Base-by-base conservation (phyloP, 2,329 filamentous ascomycete genomes). In the Apiospora rasikravindrae region DNA sequence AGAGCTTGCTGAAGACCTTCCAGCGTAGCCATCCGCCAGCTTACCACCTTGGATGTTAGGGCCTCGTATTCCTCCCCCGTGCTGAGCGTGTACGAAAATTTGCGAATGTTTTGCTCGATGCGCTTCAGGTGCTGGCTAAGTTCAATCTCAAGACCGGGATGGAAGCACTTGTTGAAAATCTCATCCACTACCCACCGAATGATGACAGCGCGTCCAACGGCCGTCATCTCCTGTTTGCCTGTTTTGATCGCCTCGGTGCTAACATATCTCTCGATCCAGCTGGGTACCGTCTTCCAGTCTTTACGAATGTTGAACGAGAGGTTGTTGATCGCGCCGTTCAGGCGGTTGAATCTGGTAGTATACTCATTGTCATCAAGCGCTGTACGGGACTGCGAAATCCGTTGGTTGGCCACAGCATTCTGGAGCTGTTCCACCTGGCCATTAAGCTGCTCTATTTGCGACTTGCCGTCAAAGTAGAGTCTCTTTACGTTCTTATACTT, bases 401-500 rank as follows among this genome's bases (percentile, higher is more conserved):
- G 92, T 83, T 98, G 96, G 82, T 98, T 96, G 72, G 96, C 96
- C 70, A 99, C 90, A n/a, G 95, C 96, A 81, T 99, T 98, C 81
- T 99, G 96, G 24, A 99, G 88, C 78, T 96, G 93, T 81, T 98
- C 96, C 33, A 98, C 93, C 82, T 98, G 95, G 24, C 91, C 88
- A 76, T 92, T 93, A 77, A 97, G 92, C 78, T 93, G 90, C 78
- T 98, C 95, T 70, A 98, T 96, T 83, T 98, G 95, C 22, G 91
- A 88, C 80, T 97, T 96, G 79, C 96, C 95, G 75, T 98, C 96
- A 81, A 98, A 98, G 81, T 98, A 99, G 78, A 98, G 93, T 71
- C 95, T 92, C 86, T 99, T 99, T 72, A 99, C 96, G 80, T 98
- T 98, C 82, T 97, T 97, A 82, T 99, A 99, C 85, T 99, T 99